Conservation (phyloP, 2,329 filamentous ascomycete species). For the Epichloe coenophiala region DNA sequence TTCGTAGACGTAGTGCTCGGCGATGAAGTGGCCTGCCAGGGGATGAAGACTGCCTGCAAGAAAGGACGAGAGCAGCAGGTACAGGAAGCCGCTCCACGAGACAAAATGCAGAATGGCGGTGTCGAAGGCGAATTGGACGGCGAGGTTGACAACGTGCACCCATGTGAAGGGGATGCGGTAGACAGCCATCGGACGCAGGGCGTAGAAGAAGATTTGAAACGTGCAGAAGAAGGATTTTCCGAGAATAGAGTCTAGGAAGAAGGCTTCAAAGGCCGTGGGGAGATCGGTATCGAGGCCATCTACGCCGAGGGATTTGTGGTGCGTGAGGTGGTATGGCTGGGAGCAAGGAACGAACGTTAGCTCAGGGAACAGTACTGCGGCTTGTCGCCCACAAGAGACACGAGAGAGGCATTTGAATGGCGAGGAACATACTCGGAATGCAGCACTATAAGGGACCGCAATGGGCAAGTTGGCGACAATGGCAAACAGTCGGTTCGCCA, state of each 20-base stretch:
- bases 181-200: constrained; percentile 85
- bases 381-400: too few relatives aligned
- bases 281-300: constrained; percentile 94
- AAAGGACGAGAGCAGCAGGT: constrained; percentile 82
- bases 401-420: not conserved
- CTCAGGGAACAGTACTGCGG: not conserved
- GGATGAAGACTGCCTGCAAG: constrained; percentile 88
- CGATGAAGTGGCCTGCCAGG: constrained; percentile 94
- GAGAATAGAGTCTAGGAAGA: constrained; percentile 86
- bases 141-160: constrained; percentile 73
- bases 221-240: constrained; percentile 99
- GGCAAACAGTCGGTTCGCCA: constrained; percentile 73
- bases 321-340: constrained; percentile 89
- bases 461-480: constrained; percentile 94
- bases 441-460: constrained; percentile 88
- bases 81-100: constrained; percentile 55
- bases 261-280: constrained; percentile 77
- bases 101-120: constrained; percentile 46
- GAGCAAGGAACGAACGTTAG: not conserved
- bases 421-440: constrained; percentile 59
- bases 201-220: constrained; percentile 99
- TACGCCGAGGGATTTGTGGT: constrained; percentile 96
- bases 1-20: constrained; percentile 83
- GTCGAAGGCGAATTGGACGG: constrained; percentile 68
- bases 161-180: constrained; percentile 79